Evolutionary conservation across 2,329 filamentous ascomycete species (phyloP), one percentile per base, ranked within the genome.

Genomic region (Curvularia hawaiiensis): DNA sequence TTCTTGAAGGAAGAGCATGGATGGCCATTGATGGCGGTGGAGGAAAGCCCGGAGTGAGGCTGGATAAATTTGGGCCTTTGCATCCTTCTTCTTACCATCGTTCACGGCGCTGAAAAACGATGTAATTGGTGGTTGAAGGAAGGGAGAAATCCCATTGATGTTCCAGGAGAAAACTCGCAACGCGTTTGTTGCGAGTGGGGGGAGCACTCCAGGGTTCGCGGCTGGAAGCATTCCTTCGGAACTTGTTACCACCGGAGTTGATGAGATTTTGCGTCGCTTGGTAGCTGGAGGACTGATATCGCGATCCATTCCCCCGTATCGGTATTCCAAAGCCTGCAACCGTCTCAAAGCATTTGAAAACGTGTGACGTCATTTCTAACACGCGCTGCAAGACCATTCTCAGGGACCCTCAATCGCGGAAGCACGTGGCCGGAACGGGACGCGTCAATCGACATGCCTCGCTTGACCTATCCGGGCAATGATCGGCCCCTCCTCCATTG

Each of bases 1-100:
- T 73, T 83, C 81, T 69, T 83, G 80, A 2, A 83, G 71, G 54
- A 79, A 78, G 4, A 83, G 71, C 22, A 82, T 60, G 2, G 78
- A 71, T 3, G 80, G 80, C 74, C 76, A 82, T 11, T 69, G 50
- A 61, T 83, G 79, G 10, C 76, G 73, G 24, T 75, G 72, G n/a
- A 83, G 70, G 53, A 82, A 79, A 18, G 64, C 68, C 35, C 79
- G 71, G 6, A 83, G 70, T 18, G 74, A 78, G 1, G 71, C 62
- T 20, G 59, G 55, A 26, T 50, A 60, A 20, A 56, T 43, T 6
- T 24, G 16, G 22, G n/a, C 22, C 31, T 62, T 58, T 31, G 22
- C 7, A 6, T 33, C 18, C 28, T 28, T 30, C 7, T 9, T 30
- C 1, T 24, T 9, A 1, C 49, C 39, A 2, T 2, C 56, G 31